These are phyloP conservation scores for Turritis glabra DNA, from an alignment of 345 rosid species.

Conservation along the genomic window DNA sequence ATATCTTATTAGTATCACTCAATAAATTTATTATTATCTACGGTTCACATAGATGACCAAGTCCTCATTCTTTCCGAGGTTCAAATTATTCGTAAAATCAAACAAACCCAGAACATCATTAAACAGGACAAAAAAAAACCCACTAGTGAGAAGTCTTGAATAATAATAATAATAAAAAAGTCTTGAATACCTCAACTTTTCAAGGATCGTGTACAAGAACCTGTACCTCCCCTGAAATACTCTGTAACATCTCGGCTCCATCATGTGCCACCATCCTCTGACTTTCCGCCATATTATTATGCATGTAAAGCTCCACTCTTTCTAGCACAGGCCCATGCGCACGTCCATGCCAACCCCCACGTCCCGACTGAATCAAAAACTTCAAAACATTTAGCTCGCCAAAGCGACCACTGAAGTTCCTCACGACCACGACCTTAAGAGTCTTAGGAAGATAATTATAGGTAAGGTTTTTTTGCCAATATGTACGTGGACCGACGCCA, in stretches of 20 bases:
- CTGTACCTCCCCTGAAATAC: not conserved
- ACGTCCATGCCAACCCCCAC: not conserved
- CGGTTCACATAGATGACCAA: not conserved
- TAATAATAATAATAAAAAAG: too few relatives aligned
- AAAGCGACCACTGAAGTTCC: not conserved
- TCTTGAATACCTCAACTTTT: not conserved
- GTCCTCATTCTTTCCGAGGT: not conserved
- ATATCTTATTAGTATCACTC: not conserved
- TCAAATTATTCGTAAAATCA: not conserved
- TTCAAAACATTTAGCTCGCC: not conserved
- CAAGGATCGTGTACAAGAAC: not conserved
- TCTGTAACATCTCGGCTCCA: not conserved
- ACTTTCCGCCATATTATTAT: not conserved
- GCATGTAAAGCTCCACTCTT: not conserved
- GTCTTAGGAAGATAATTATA: not conserved
- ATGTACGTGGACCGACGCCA: not conserved
- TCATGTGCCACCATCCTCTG: not conserved
- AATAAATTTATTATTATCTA: too few relatives aligned
- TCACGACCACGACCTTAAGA: not conserved
- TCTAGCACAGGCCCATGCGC: not conserved
- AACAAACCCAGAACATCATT: not conserved
- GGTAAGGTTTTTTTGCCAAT: not conserved
- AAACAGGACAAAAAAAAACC: not conserved
- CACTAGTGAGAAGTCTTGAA: not conserved
- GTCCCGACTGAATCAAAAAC: not conserved